Evolutionary conservation across 1,284 basidiomycete genomes (phyloP).

Genomic region (Grifola frondosa): DNA sequence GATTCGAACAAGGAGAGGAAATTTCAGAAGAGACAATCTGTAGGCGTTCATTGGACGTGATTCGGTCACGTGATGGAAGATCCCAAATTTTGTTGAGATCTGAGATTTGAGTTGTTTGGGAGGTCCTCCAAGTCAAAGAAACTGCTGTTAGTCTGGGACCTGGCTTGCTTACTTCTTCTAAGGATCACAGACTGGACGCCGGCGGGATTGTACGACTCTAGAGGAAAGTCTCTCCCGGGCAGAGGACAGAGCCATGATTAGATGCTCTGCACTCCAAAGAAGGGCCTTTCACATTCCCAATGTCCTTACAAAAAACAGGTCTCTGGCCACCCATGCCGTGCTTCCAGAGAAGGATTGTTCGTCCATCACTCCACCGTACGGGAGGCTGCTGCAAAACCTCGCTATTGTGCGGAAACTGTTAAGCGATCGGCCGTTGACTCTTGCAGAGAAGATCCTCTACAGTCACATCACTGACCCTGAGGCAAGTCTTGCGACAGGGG

Average conservation of each 20-base stretch:
- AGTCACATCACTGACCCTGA: conserved; percentile 87
- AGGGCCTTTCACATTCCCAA: conserved; percentile 8
- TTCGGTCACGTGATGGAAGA: too few relatives aligned
- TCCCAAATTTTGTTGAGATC: too few relatives aligned
- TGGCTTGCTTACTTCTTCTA: too few relatives aligned
- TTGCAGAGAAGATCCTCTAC: conserved; percentile 98
- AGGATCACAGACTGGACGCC: too few relatives aligned
- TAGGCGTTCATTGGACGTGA: too few relatives aligned
- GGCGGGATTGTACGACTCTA: too few relatives aligned
- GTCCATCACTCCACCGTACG: conserved; percentile 90
- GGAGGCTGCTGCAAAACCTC: conserved; percentile 74
- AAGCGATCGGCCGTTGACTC: conserved; percentile 72
- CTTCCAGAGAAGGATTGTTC: conserved; percentile 65
- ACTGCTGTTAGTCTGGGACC: too few relatives aligned
- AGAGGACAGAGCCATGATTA: conserved; percentile 15
- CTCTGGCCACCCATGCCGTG: conserved; percentile 56
- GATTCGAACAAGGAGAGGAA: too few relatives aligned
- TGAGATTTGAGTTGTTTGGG: too few relatives aligned
- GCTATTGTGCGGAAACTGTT: conserved; percentile 71
- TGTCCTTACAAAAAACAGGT: conserved; percentile 21
- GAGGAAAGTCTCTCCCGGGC: too few relatives aligned
- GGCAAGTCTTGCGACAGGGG: conserved; percentile 65
- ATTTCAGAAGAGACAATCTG: too few relatives aligned
- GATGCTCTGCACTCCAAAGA: conserved; percentile 6
- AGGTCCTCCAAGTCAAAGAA: too few relatives aligned